Evolutionary conservation across 495 filamentous ascomycete genomes (phyloP), one percentile per base, ranked within the genome.

Genomic region (Xylaria telfairii): DNA sequence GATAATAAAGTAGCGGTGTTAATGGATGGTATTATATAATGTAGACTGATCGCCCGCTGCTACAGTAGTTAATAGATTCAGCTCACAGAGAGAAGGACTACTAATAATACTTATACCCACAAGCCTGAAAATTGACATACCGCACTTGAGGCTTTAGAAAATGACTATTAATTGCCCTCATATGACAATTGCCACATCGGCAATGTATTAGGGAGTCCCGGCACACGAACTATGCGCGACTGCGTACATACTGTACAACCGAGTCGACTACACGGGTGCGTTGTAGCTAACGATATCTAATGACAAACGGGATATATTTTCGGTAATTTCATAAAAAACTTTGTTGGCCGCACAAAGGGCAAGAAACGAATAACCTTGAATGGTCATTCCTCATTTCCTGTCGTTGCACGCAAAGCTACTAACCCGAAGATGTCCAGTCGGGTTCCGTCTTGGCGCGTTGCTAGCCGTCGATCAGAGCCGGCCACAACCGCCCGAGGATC

Each of bases 381-480:
- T n/a, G n/a, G n/a, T 1, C 19, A 13, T 61, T 37, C 5, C 57
- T 26, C 8, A 39, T 39, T 54, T 26, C 47, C 47, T 51, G 9
- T 26, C 10, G 21, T 21, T 51, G 47, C 21, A 21, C 13, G 10
- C 9, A 59, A 26, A 60, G 56, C 19, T 4, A 59, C 19, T 21
- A 51, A 51, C 47, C 56, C 19, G 56, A 39, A 21, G 19, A 60
- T 39, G 32, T 60, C 56, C 9, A 21, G 32, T 9, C 13, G 17
- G 30, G 56, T 34, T 39, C 32, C 56, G 56, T 60, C 56, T 60
- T 60, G 56, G 56, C 56, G 56, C 6, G 30, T 9, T 39, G 56
- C 56, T 60, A 60, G 53, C 28, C 19, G 54, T 37, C 5, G 32
- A 59, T 37, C 54, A 21, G 37, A 61, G 2, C n/a, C n/a, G 13